Percentiles rank a stretch among this genome's conserved stretches.
Evolutionary conservation across 306 rosid genomes (phyloP).

Genomic region (Quercus suber): DNA sequence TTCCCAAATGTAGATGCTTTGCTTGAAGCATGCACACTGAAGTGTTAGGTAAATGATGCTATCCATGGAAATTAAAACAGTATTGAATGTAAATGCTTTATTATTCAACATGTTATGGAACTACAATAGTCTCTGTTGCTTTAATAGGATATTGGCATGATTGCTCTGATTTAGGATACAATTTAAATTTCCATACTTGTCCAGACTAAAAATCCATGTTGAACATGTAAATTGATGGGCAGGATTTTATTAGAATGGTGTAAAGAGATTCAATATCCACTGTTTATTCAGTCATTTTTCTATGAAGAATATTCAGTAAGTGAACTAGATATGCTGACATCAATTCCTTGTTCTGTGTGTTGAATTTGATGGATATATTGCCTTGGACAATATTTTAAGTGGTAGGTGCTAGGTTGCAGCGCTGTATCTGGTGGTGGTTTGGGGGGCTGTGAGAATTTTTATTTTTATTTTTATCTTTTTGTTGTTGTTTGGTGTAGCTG

Average conservation of each 20-base stretch:
- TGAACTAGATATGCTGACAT: not conserved
- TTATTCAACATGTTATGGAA: not conserved
- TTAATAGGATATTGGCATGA: not conserved
- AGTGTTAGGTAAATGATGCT: not conserved
- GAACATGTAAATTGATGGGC: constrained; percentile 4
- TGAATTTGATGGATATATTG: not conserved
- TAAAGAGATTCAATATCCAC: not conserved
- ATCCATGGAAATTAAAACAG: not conserved
- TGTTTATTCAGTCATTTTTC: not conserved
- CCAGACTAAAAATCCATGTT: not conserved
- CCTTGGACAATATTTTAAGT: not conserved
- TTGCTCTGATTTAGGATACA: not conserved
- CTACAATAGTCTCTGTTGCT: not conserved
- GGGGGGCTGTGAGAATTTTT: too few relatives aligned
- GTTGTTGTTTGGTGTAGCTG: too few relatives aligned
- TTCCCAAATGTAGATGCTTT: not conserved
- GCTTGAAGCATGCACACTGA: not conserved
- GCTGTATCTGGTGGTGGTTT: too few relatives aligned
- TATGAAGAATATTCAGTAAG: not conserved
- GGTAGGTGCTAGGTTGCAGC: too few relatives aligned
- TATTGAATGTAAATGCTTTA: not conserved
- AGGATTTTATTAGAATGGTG: constrained; percentile 18
- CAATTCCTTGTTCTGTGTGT: not conserved
- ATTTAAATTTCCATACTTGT: not conserved
- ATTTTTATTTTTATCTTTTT: too few relatives aligned